These are phyloP conservation scores for Pseudonectria buxi DNA, from an alignment of 2,329 filamentous ascomycete species.

Conservation along the genomic window DNA sequence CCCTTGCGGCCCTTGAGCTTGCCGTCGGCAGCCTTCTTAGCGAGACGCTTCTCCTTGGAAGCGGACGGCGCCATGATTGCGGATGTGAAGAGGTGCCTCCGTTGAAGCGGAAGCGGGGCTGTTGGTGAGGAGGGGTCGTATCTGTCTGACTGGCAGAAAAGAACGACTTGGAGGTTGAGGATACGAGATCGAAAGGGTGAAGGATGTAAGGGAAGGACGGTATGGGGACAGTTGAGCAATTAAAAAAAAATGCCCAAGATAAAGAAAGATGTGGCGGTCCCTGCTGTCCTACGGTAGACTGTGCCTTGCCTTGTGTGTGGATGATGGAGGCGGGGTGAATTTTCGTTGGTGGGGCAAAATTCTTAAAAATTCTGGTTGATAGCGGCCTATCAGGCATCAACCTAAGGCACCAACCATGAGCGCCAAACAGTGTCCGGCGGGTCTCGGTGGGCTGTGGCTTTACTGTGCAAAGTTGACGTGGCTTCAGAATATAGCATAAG, in stretches of 20 bases:
- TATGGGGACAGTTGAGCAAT: slow-evolving; percentile 20
- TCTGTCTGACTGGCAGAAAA: not conserved
- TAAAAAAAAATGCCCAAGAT: slow-evolving; percentile 9
- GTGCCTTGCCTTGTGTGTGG: slow-evolving; percentile 14
- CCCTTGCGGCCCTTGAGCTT: slow-evolving; percentile 61
- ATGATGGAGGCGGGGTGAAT: slow-evolving; percentile 33
- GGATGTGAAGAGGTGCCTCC: slow-evolving; percentile 8
- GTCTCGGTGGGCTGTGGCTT: too few relatives aligned
- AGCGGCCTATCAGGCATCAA: slow-evolving; percentile 29
- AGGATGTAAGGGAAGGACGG: slow-evolving; percentile 6
- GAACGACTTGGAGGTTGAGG: not conserved
- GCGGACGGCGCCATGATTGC: slow-evolving; percentile 56
- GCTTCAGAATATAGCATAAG: too few relatives aligned
- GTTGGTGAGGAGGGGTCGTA: slow-evolving; percentile 1
- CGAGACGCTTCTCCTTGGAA: slow-evolving; percentile 65
- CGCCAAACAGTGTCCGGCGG: too few relatives aligned
- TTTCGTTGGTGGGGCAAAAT: slow-evolving; percentile 34
- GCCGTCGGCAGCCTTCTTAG: slow-evolving; percentile 65
- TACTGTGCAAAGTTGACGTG: too few relatives aligned
- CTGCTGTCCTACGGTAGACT: slow-evolving; percentile 11
- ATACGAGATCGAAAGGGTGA: slow-evolving; percentile 3
- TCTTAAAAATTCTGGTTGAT: slow-evolving; percentile 29
- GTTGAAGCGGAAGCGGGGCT: not conserved
- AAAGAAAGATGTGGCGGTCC: slow-evolving; percentile 21
- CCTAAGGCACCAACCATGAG: slow-evolving; percentile 23